Conservation (phyloP, 2,329 filamentous ascomycete species). For the Fusarium ramigenum region DNA sequence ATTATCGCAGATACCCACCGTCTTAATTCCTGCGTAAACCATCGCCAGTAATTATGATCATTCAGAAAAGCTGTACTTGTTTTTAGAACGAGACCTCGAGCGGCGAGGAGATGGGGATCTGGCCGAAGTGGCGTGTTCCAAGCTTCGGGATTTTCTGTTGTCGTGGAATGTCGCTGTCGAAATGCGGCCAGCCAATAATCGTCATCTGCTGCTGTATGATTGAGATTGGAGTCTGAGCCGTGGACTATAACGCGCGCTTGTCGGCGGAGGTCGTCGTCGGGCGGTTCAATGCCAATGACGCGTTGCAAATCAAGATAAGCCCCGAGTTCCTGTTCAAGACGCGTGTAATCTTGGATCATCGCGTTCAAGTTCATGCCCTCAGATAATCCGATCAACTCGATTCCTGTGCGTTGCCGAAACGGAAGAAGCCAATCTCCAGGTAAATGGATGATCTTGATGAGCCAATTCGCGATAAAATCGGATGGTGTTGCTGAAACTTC, state of each 20-base stretch:
- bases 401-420: slow-evolving; percentile 31
- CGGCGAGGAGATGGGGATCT: slow-evolving; percentile 17
- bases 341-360: slow-evolving; percentile 37
- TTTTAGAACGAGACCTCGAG: slow-evolving; percentile 22
- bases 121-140: not conserved
- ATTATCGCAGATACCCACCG: slow-evolving; percentile 41
- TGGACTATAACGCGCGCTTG: slow-evolving; percentile 34
- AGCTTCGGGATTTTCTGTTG: not conserved
- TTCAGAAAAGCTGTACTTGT: slow-evolving; percentile 34
- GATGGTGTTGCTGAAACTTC: slow-evolving; percentile 32
- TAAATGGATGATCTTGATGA: slow-evolving; percentile 30
- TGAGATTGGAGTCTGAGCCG: slow-evolving; percentile 22
- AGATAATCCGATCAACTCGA: not conserved
- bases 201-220: slow-evolving; percentile 38
- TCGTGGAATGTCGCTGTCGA: slow-evolving; percentile 31
- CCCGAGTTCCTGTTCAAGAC: slow-evolving; percentile 24
- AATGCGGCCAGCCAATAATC: slow-evolving; percentile 38
- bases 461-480: slow-evolving; percentile 41
- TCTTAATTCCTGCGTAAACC: slow-evolving; percentile 34
- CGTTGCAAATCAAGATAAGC: slow-evolving; percentile 30
- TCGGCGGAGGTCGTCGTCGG: slow-evolving; percentile 28
- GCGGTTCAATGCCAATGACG: slow-evolving; percentile 30
- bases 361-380: not conserved
- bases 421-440: slow-evolving; percentile 31
- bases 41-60: slow-evolving; percentile 39